Base-by-base conservation (phyloP, 2,329 filamentous ascomycete species). In the Colletotrichum lupini region DNA sequence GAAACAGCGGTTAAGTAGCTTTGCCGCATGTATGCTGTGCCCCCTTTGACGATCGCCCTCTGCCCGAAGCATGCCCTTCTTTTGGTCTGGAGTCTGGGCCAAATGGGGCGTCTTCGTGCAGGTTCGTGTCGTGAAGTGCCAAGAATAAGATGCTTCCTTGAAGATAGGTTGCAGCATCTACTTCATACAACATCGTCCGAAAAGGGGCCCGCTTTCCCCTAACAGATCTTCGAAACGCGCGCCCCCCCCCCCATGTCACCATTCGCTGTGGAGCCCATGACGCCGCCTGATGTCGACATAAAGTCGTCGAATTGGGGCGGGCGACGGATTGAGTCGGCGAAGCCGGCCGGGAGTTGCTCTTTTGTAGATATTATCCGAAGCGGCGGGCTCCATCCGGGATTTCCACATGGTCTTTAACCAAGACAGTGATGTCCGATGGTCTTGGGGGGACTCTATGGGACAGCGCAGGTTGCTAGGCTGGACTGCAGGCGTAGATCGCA, bases 1-100 rank as follows among this genome's bases (percentile, higher is more conserved):
- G 70, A 73, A 73, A 73, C 70, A 73, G 70, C 60, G 66, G 70
- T 59, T 60, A 69, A 69, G 70, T 55, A 60, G 70, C 59, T 59
- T 49, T 60, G 66, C 70, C 64, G 70, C 59, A 56, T n/a, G 46
- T 57, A 63, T 56, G 66, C 66, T 62, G 55, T 70, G 60, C 55
- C 59, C 58, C 30, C 42, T 49, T 64, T n/a, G 66, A 35, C 42
- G 59, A 70, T 73, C 53, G 53, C 26, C 59, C 52, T 24, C 30
- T 64, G 46, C 28, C 58, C 28, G 60, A 30, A 22, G n/a, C 42
- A 64, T 30, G 24, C 35, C 42, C 32, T 28, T 64, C 30, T 64
- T 56, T 64, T 32, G 24, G 37, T 19, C 37, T 42, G 37, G 37
- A 42, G n/a, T 64, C 35, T 64, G 55, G 26, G 16, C 42, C 42